A percentile compares a stretch with the other conserved stretches of the same genome.
These are phyloP conservation scores for Ambrosiella xylebori DNA, from an alignment of 2,329 filamentous ascomycete genomes.

Conservation along the genomic window DNA sequence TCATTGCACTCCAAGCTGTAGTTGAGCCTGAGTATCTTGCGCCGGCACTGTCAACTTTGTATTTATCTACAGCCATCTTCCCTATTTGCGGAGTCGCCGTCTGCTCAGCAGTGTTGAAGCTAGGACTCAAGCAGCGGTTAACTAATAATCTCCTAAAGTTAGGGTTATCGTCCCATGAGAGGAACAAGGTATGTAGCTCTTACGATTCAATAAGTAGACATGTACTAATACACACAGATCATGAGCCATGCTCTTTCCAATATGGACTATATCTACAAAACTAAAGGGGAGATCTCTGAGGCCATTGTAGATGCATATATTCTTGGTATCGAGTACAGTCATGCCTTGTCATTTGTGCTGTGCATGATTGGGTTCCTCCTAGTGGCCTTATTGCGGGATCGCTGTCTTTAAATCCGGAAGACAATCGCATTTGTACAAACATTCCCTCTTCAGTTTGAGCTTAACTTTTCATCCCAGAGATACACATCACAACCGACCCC, in stretches of 20 bases:
- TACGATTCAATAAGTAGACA: background rate
- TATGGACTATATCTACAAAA: conserved; percentile 19
- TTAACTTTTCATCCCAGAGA: background rate
- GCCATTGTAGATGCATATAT: conserved; percentile 21
- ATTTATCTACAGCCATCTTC: conserved; percentile 23
- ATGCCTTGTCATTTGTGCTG: conserved; percentile 19
- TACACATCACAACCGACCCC: background rate
- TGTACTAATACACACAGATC: conserved; percentile 16
- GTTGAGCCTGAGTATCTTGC: conserved; percentile 23
- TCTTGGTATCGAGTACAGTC: conserved; percentile 21
- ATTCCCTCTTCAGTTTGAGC: background rate
- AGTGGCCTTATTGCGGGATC: conserved; percentile 18
- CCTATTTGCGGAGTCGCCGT: conserved; percentile 23
- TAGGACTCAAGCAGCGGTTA: conserved; percentile 14
- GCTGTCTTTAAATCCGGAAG: background rate
- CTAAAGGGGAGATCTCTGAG: conserved; percentile 16
- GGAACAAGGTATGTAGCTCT: conserved; percentile 11
- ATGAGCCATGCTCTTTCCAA: conserved; percentile 19
- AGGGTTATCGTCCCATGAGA: conserved; percentile 1
- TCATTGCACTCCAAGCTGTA: conserved; percentile 26
- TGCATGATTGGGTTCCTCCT: conserved; percentile 17
- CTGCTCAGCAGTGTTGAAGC: conserved; percentile 22
- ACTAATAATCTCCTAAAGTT: conserved; percentile 10
- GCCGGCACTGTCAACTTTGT: conserved; percentile 25
- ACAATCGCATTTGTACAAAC: background rate